A percentile compares a stretch with the other conserved stretches of the same genome.
Evolutionary conservation across 2,329 filamentous ascomycete species (phyloP).

Genomic region (Coniella lustricola): DNA sequence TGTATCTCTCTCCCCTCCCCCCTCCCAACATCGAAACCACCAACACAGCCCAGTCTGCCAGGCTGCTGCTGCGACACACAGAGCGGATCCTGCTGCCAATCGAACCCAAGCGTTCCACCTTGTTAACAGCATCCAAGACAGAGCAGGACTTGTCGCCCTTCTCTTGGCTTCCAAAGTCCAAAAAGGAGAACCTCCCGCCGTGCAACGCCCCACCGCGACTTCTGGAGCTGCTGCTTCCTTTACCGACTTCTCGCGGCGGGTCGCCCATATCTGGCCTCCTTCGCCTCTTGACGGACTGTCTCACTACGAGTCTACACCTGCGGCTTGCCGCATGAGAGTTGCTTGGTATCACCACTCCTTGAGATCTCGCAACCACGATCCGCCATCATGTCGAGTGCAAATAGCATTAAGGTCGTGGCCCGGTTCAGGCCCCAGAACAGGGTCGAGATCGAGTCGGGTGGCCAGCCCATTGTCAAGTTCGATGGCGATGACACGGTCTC

Average conservation of each 20-base stretch:
- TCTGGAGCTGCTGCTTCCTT: slow-evolving; percentile 5
- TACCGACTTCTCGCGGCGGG: slow-evolving; percentile 13
- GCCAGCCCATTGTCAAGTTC: slow-evolving; percentile 86
- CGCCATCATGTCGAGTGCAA: slow-evolving; percentile 49
- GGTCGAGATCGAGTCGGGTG: slow-evolving; percentile 81
- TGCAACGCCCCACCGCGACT: slow-evolving; percentile 6
- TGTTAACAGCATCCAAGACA: background rate
- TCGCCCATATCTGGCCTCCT: slow-evolving; percentile 12
- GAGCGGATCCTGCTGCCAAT: background rate
- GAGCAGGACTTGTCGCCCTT: slow-evolving; percentile 5
- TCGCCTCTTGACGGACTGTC: background rate
- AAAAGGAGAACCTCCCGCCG: background rate
- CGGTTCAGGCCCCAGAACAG: slow-evolving; percentile 97
- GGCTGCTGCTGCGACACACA: slow-evolving; percentile 3
- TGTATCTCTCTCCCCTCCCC: background rate
- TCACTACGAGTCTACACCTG: slow-evolving; percentile 3
- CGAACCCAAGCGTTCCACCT: background rate
- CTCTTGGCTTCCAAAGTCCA: background rate
- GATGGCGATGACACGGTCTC: slow-evolving; percentile 81
- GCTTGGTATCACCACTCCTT: slow-evolving; percentile 22
- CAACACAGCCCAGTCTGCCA: slow-evolving; percentile 1
- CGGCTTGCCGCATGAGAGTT: slow-evolving; percentile 9
- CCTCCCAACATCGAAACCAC: background rate
- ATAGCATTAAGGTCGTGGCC: slow-evolving; percentile 84
- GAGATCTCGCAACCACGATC: slow-evolving; percentile 21